Evolutionary conservation across 352 stramenopile genomes (phyloP), one percentile per base, ranked within the genome.

Genomic region (Pythium vanterpoolii): DNA sequence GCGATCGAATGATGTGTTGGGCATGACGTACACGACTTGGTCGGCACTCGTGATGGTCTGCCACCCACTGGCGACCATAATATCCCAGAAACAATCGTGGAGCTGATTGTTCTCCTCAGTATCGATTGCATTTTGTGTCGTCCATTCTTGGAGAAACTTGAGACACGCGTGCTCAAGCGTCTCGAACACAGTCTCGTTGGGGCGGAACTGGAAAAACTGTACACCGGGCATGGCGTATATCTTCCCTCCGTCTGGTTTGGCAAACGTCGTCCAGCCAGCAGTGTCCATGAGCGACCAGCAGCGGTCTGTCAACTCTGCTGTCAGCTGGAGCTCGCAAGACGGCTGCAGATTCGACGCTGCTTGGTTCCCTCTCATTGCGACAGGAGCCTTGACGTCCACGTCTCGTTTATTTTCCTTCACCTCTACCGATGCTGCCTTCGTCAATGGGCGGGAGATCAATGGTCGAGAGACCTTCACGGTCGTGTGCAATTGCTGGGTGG

Each of bases 181-280:
- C 49, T 91, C 77, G 23, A 93, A 91, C n/a, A 95, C 72, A 27
- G 80, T 93, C 45, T 86, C 72, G 46, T 90, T 87, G 7, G 84
- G 83, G 3, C 71, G 58, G 33, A 92, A 81, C 30, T 88, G 72
- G 26, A 86, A 80, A 58, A 93, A 95, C 49, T 64, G 73, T 2
- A 77, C 73, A 36, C 69, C 77, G 1, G 86, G 83, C 70, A 86
- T 88, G 30, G 76, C 84, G 71, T 86, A 91, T n/a, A 88, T 52
- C 43, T 80, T 59, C 21, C 72, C 44, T 11, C 82, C 78, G 47
- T 86, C 56, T 7, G 56, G 65, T 47, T 87, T 78, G 18, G 52
- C 74, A 57, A 93, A 78, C 7, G 69, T 80, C 45, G 83, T 69
- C 83, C 83, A 93, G 5, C 79, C 83, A 5, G 43, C 26, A 26